Base-by-base conservation (phyloP, 352 stramenopile genomes). In the Phytopythium chamaehyphon region DNA sequence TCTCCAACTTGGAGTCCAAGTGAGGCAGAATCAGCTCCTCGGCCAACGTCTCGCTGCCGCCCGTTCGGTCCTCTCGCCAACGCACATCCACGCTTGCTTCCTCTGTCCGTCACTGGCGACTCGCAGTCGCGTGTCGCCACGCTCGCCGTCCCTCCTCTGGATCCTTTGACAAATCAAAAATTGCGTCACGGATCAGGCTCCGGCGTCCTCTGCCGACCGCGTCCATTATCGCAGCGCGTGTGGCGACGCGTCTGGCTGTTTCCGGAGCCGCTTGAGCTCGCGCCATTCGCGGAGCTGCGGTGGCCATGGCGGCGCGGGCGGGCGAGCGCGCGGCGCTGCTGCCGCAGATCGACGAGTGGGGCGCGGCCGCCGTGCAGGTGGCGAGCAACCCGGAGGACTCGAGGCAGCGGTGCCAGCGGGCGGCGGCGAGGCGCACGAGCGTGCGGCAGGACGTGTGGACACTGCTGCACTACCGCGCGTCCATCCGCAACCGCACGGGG, bases 401-500 rank as follows among this genome's bases (percentile, higher is more conserved):
- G 44, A 24, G 4, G 21, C 16, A n/a, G 46, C 46, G 33, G 33
- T n/a, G 21, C 14, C 14, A 18, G 33, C 6, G 37, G 16, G 16
- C 38, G n/a, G 24, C 24, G 16, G 36, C 59, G 26, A 26, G 6
- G 33, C 42, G 19, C 1, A 44, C 47, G 6, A 62, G 62, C 21
- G 16, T 90, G 47, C 77, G 80, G 10, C 60, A 57, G 6, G 74
- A 88, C 54, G 57, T 89, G 21, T 93, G 83, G 83, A 88, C 80
- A 16, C 60, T 93, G 24, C 61, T 93, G 54, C 74, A 84, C 52
- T 93, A 83, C 50, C 79, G 80, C 18, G 73, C 78, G 54, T 88
- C 78, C 7, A 69, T 89, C 19, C 62, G 65, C 21, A 50, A 88
- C 23, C 65, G 67, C 49, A 79, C 83, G 44, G 68, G 47, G 2